Percentiles rank a stretch among this genome's conserved stretches.
phyloP scores from a whole-genome alignment of 2,329 filamentous ascomycete genomes.

The Metarhizium anisopliae region DNA sequence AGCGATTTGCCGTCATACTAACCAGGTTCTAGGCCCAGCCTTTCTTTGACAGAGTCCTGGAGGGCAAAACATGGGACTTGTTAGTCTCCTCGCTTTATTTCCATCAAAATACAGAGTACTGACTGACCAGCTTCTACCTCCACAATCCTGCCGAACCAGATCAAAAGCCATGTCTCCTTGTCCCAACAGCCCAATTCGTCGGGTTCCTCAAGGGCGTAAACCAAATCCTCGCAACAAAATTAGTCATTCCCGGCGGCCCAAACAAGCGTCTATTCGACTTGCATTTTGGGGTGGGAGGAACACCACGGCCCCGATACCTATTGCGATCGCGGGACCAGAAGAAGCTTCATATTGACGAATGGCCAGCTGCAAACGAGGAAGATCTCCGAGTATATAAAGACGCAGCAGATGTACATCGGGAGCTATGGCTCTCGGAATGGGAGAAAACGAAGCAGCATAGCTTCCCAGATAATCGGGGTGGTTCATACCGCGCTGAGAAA shows the following conservation, averaged over 20 bases:
- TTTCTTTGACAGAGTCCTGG: slow-evolving; percentile 52
- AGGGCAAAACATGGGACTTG: slow-evolving; percentile 64
- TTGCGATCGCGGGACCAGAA: slow-evolving; percentile 42
- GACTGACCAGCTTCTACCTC: slow-evolving; percentile 53
- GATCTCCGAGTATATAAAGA: slow-evolving; percentile 25
- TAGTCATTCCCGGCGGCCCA: slow-evolving; percentile 48
- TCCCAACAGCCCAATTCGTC: slow-evolving; percentile 58
- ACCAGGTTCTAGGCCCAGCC: slow-evolving; percentile 24
- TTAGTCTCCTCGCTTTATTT: slow-evolving; percentile 32
- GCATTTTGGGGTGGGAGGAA: slow-evolving; percentile 50
- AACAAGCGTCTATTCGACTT: slow-evolving; percentile 48
- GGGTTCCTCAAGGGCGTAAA: slow-evolving; percentile 59
- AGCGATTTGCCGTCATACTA: background rate
- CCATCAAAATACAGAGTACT: background rate
- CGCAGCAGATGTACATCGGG: slow-evolving; percentile 4
- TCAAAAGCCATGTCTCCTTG: slow-evolving; percentile 52
- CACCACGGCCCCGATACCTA: slow-evolving; percentile 59
- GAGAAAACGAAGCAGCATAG: slow-evolving; percentile 18
- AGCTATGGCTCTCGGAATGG: slow-evolving; percentile 2
- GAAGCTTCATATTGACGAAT: slow-evolving; percentile 18
- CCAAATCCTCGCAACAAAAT: slow-evolving; percentile 37
- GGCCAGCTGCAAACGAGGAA: slow-evolving; percentile 25
- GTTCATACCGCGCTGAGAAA: background rate
- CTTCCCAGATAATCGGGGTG: slow-evolving; percentile 24
- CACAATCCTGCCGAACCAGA: slow-evolving; percentile 38